Base-by-base conservation (phyloP, 2,329 filamentous ascomycete genomes). In the Exophiala aquamarina region DNA sequence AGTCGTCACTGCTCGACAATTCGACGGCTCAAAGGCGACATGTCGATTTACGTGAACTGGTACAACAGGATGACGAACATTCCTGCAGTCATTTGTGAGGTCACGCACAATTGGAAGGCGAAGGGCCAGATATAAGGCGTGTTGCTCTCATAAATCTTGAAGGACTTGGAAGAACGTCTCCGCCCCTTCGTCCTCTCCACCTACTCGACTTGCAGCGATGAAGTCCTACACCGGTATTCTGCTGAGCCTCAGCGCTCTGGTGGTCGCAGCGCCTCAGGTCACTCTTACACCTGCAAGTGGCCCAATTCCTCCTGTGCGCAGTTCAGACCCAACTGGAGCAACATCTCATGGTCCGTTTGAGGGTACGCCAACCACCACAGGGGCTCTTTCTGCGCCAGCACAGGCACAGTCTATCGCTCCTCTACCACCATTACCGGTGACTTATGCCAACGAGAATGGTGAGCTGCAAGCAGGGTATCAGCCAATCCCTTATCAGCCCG, bases 361-460 rank as follows among this genome's bases (percentile, higher is more conserved):
- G 2, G 87, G 87, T 2, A 42, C 43, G 9, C 76, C 77, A 0
- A 69, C 84, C 0, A 87, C 84, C 0, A 89, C 81, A 0, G 87
- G 87, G 3, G 87, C 87, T 17, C 65, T 86, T 2, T 77, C 75
- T 6, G 84, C 77, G 3, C 70, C 68, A 0, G 74, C 82, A 0
- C 53, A 83, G 0, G 82, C 78, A 0, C 66, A 79, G 0, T 78
- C 77, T 1, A 77, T 92, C 40, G 67, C 78, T 1, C 70, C 77
- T 1, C 63, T 78, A 1, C 81, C 82, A 9, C 75, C 83, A 0
- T 76, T 77, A 21, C 74, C 78, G 0, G 80, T 77, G 6, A 83
- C 83, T 3, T 84, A 81, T 29, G 78, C 79, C 38, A 93, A 93
- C 63, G 78, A 82, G 6, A 77, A 91, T 57, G 89, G 89, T 10